Evolutionary conservation across 139 green algal species (phyloP).

Genomic region (Chlorella sp.): DNA sequence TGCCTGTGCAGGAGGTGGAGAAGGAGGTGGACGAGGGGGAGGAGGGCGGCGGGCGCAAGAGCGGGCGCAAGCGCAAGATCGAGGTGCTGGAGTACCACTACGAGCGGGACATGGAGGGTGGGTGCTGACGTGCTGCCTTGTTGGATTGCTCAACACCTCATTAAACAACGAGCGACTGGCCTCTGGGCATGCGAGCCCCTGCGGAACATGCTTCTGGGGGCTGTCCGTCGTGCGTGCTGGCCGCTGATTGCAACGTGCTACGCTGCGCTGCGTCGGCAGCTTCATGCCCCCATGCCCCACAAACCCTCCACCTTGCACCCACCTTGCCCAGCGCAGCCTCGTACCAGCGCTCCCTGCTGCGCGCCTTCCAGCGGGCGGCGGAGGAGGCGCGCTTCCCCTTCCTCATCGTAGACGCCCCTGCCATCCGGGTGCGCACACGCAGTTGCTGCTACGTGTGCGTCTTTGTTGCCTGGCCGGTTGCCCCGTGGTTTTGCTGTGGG

Average conservation of each 20-base stretch:
- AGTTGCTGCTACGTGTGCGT: not conserved
- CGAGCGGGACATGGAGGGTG: constrained; percentile 77
- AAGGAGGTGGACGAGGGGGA: constrained; percentile 64
- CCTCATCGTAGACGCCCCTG: constrained; percentile 75
- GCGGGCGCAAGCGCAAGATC: constrained; percentile 45
- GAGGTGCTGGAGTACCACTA: constrained; percentile 74
- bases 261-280: no score
- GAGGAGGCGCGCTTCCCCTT: constrained; percentile 75
- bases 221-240: no score
- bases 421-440: constrained; percentile 28
- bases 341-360: constrained; percentile 73
- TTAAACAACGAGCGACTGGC: no score
- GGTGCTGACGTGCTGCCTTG: no score
- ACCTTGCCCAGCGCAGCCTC: constrained; percentile 40
- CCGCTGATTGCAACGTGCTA: no score
- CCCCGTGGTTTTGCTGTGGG: not conserved
- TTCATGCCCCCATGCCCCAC: not conserved
- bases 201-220: no score
- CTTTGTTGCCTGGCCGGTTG: not conserved
- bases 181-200: no score
- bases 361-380: constrained; percentile 59
- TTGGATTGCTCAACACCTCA: no score
- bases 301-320: not conserved
- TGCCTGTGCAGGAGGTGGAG: constrained; percentile 65
- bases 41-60: not conserved